Evolutionary conservation across 2,329 filamentous ascomycete genomes (phyloP).

Genomic region (Pseudogymnoascus sp.): DNA sequence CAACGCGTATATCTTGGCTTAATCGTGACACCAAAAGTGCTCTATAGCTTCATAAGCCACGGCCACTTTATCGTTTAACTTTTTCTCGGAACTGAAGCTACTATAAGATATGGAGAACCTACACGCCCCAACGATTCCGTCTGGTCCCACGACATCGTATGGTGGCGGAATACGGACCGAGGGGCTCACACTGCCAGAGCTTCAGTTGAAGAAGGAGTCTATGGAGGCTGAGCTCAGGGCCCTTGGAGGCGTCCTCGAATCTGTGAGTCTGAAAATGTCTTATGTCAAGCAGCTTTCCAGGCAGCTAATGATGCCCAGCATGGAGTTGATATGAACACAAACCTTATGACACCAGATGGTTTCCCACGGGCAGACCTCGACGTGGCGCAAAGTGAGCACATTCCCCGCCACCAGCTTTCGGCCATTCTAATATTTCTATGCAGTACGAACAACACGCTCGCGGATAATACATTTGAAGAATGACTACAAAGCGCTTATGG

Average conservation of each 20-base stretch:
- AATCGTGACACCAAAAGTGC: background rate
- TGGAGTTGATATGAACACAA: constrained; percentile 84
- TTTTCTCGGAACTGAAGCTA: background rate
- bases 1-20: background rate
- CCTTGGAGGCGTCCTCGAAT: constrained; percentile 77
- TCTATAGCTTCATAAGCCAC: background rate
- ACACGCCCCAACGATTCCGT: constrained; percentile 63
- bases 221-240: constrained; percentile 82
- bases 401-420: background rate
- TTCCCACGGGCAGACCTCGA: constrained; percentile 91
- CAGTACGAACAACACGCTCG: constrained; percentile 86
- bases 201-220: constrained; percentile 75
- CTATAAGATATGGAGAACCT: constrained; percentile 52
- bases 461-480: constrained; percentile 85
- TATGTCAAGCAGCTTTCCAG: background rate
- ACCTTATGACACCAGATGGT: constrained; percentile 78
- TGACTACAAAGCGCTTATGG: constrained; percentile 88
- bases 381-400: constrained; percentile 71
- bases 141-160: constrained; percentile 60
- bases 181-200: constrained; percentile 64
- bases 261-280: constrained; percentile 45
- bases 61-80: background rate
- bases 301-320: constrained; percentile 48
- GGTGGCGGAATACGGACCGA: constrained; percentile 52
- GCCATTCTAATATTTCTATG: background rate